Percentiles rank a stretch among this genome's conserved stretches.
These are phyloP conservation scores for Paspalum vaginatum DNA, from an alignment of 176 grass and related monocot genomes.

Conservation along the genomic window DNA sequence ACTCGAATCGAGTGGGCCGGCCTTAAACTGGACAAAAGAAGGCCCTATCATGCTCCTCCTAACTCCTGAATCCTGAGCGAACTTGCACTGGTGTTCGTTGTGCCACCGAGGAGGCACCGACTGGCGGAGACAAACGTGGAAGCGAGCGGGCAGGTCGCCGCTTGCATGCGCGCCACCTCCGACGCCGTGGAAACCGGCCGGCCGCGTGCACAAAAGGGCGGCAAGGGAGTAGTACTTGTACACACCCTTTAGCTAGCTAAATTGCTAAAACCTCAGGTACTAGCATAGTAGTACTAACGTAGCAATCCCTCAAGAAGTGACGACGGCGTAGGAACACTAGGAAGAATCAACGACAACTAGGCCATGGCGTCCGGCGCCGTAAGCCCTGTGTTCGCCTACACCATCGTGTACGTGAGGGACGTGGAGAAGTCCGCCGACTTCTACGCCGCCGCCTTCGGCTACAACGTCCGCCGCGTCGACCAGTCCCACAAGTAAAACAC, in stretches of 20 bases:
- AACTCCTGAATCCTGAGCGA: too few relatives aligned
- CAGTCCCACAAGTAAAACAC: conserved; percentile 60
- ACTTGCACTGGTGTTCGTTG: not conserved
- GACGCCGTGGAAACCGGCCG: not conserved
- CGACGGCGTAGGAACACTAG: not conserved
- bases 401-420: conserved; percentile 64
- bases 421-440: conserved; percentile 62
- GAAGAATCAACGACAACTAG: not conserved
- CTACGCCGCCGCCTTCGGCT: conserved; percentile 75
- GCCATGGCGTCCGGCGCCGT: conserved; percentile 50
- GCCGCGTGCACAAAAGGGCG: not conserved
- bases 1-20: too few relatives aligned
- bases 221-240: too few relatives aligned
- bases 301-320: not conserved
- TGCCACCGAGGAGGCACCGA: not conserved
- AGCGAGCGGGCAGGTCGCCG: not conserved
- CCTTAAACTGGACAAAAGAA: too few relatives aligned
- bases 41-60: too few relatives aligned
- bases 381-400: conserved; percentile 55
- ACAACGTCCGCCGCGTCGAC: conserved; percentile 71
- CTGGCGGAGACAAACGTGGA: conserved; percentile 21
- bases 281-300: too few relatives aligned
- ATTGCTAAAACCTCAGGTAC: too few relatives aligned
- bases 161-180: conserved; percentile 60
- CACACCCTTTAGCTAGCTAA: too few relatives aligned